phyloP scores from a whole-genome alignment of 495 filamentous ascomycete genomes.

The Tetracladium marchalianum region DNA sequence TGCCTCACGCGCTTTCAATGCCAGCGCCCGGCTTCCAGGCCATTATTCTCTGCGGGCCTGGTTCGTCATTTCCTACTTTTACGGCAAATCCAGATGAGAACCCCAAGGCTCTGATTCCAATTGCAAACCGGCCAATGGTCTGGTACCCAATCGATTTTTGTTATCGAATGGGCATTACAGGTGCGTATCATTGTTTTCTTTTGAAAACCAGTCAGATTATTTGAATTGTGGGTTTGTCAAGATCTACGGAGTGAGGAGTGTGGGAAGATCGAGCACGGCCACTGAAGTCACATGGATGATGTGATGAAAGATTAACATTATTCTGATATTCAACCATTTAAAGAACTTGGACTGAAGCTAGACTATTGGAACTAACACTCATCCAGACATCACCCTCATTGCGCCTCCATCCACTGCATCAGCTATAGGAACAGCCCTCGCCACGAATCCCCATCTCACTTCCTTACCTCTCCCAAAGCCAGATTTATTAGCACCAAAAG shows the following conservation, averaged over 20 bases:
- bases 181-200: conserved; percentile 30
- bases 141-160: conserved; percentile 92
- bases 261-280: background rate
- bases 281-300: too few species aligned
- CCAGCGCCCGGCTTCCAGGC: conserved; percentile 81
- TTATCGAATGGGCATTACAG: conserved; percentile 71
- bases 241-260: conserved; percentile 1
- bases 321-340: background rate
- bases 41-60: conserved; percentile 85
- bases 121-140: conserved; percentile 93
- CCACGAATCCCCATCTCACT: conserved; percentile 80
- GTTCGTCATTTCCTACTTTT: conserved; percentile 83
- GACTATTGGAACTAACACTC: conserved; percentile 5
- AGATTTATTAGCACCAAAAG: conserved; percentile 62
- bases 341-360: background rate
- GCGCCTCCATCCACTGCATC: conserved; percentile 64
- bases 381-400: conserved; percentile 68
- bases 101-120: conserved; percentile 82
- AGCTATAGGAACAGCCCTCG: conserved; percentile 66
- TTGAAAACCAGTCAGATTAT: background rate
- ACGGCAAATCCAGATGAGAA: conserved; percentile 80
- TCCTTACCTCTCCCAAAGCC: conserved; percentile 65
- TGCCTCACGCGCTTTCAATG: conserved; percentile 63
- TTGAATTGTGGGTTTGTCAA: background rate
- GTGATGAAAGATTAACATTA: background rate